These are phyloP conservation scores for Citrus maxima DNA, from an alignment of 345 rosid genomes.

Conservation along the genomic window DNA sequence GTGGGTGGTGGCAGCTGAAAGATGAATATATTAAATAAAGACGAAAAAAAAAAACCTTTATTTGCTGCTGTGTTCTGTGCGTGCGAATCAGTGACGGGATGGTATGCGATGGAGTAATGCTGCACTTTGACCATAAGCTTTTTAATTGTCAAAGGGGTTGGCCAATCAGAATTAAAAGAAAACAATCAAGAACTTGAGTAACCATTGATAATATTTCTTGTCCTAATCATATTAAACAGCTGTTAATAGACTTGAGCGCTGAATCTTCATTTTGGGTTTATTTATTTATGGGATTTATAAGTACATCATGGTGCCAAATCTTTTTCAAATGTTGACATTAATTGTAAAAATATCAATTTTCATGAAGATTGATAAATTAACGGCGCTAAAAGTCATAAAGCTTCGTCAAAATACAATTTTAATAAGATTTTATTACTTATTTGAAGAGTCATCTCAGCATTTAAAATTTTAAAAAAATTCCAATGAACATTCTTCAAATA, in stretches of 20 bases:
- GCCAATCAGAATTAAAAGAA: constrained; percentile 4
- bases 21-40: neutral
- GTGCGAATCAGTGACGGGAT: neutral
- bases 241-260: neutral
- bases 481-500: too few species aligned
- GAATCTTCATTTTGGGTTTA: neutral
- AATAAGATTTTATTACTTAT: too few species aligned
- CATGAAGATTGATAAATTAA: neutral
- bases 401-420: too few species aligned
- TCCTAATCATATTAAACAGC: neutral
- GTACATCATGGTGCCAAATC: neutral
- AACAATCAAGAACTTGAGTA: neutral
- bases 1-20: neutral
- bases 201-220: neutral
- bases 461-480: fast-evolving
- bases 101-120: neutral
- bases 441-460: fast-evolving
- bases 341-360: neutral
- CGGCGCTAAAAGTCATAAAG: too few species aligned
- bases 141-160: too few species aligned
- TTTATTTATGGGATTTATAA: constrained; percentile 6
- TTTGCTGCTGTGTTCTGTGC: neutral
- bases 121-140: neutral
- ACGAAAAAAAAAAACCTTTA: neutral
- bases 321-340: neutral